Evolutionary conservation across 2,329 filamentous ascomycete genomes (phyloP).

Genomic region (Raffaelea arxii): DNA sequence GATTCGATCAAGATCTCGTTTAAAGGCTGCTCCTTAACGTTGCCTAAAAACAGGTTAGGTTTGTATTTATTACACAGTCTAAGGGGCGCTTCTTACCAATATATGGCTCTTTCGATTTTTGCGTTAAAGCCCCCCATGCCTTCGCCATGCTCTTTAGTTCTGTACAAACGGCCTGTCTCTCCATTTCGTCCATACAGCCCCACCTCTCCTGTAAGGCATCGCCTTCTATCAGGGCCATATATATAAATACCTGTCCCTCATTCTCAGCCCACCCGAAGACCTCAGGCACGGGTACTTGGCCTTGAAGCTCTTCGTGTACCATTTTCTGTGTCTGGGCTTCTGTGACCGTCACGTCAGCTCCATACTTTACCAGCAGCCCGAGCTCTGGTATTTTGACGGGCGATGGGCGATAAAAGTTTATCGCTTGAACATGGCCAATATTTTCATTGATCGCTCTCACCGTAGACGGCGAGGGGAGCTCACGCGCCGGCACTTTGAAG

Average conservation of each 20-base stretch:
- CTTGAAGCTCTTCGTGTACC: not conserved
- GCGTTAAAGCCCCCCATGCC: not conserved
- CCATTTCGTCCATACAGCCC: not conserved
- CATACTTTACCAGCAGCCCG: not conserved
- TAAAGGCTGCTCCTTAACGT: not conserved
- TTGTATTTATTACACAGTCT: not conserved
- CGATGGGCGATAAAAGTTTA: not conserved
- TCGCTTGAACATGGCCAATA: not conserved
- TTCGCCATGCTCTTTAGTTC: not conserved
- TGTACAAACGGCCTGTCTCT: not conserved
- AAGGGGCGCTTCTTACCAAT: not conserved
- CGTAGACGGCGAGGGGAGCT: not conserved
- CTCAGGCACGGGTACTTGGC: not conserved
- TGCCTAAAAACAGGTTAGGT: not conserved
- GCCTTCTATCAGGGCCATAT: not conserved
- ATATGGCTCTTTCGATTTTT: not conserved
- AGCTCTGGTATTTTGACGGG: not conserved
- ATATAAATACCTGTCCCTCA: not conserved
- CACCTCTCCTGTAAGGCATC: not conserved
- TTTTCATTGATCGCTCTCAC: not conserved
- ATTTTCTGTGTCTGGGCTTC: not conserved
- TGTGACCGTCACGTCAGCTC: not conserved
- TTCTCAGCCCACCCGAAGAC: not conserved
- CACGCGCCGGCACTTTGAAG: not conserved
- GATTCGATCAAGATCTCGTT: not conserved